phyloP scores from a whole-genome alignment of 306 rosid genomes.

The Chamaecrista fasciculata region DNA sequence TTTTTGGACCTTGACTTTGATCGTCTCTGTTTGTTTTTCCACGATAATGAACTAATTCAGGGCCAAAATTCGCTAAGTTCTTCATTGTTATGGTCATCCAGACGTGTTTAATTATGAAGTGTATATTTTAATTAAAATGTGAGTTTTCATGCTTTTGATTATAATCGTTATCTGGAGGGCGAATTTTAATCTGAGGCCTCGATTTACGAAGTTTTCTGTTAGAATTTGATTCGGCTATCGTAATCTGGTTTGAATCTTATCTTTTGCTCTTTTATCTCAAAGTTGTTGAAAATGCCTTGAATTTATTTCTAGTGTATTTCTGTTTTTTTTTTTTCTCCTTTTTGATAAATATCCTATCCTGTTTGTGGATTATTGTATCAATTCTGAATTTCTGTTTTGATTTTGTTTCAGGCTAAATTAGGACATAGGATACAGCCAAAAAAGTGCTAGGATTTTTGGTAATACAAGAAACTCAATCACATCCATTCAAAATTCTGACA shows the following conservation, averaged over 20 bases:
- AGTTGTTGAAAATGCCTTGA: constrained; percentile 14
- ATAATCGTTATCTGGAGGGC: not conserved
- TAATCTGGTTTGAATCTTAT: constrained; percentile 11
- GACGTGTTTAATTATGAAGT: constrained; percentile 16
- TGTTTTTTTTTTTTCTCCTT: not conserved
- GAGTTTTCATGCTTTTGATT: constrained; percentile 12
- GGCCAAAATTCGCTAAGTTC: not conserved
- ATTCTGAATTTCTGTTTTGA: constrained; percentile 22
- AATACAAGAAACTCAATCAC: constrained; percentile 36
- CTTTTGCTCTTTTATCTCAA: not conserved
- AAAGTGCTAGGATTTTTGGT: constrained; percentile 20
- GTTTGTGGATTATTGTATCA: constrained; percentile 34
- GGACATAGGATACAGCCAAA: constrained; percentile 27
- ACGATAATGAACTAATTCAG: constrained; percentile 12
- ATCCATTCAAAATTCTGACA: constrained; percentile 33
- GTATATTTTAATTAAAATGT: constrained; percentile 10
- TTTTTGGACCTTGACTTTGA: constrained; percentile 18
- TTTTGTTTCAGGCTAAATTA: constrained; percentile 39
- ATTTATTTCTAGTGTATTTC: not conserved
- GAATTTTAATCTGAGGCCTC: not conserved
- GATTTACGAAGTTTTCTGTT: not conserved
- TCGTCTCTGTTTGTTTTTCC: constrained; percentile 18
- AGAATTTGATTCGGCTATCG: not conserved
- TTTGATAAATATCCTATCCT: constrained; percentile 11
- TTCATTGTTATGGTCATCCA: not conserved